Percentiles rank a stretch among this genome's conserved stretches.
Conservation (phyloP, 345 rosid genomes). For the Lumnitzera littorea region DNA sequence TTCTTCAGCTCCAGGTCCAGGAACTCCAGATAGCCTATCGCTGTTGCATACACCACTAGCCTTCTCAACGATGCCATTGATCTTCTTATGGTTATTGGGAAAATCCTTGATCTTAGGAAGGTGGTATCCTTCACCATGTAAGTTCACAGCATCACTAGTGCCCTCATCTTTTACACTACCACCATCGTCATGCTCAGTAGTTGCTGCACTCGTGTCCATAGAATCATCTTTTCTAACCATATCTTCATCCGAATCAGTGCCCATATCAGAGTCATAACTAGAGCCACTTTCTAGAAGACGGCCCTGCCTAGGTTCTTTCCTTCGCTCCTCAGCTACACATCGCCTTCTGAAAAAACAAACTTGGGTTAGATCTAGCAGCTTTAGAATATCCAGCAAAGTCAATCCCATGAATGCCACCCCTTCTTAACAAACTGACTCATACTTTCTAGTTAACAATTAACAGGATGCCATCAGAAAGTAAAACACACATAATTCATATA, state of each 20-base stretch:
- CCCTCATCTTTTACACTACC: constrained; percentile 3
- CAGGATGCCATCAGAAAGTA: too few species aligned
- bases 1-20: constrained; percentile 18
- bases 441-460: too few species aligned
- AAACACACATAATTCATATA: too few species aligned
- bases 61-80: constrained; percentile 8
- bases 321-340: constrained; percentile 20
- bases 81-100: constrained; percentile 15
- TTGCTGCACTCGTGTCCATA: neutral
- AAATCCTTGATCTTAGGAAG: constrained; percentile 11
- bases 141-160: constrained; percentile 10
- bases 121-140: constrained; percentile 20
- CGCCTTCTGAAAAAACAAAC: constrained; percentile 30
- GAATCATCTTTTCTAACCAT: constrained; percentile 9
- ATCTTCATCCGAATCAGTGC: constrained; percentile 15
- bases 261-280: constrained; percentile 4
- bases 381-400: too few species aligned
- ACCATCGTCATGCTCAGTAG: neutral
- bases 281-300: constrained; percentile 11
- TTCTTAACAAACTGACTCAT: too few species aligned
- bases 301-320: constrained; percentile 10
- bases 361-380: constrained; percentile 3
- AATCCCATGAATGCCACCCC: too few species aligned
- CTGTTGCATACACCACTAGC: constrained; percentile 20
- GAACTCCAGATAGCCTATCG: constrained; percentile 25